Conservation (phyloP, 441 rosid genomes). For the Francoa sonchifolia region DNA sequence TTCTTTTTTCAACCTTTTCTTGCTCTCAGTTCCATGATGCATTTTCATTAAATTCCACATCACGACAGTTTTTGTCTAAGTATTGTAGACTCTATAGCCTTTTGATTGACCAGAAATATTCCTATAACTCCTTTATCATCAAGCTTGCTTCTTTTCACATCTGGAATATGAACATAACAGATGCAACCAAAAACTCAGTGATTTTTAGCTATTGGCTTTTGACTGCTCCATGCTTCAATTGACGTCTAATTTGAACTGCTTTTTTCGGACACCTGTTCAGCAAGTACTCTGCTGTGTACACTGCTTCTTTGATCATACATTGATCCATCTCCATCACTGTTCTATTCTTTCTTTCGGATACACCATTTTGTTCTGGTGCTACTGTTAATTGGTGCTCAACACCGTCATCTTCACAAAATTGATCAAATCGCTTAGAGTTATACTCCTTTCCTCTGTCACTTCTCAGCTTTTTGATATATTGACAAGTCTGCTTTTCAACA, state of each 20-base stretch:
- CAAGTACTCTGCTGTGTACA: not conserved
- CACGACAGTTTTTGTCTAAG: not conserved
- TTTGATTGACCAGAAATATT: not conserved
- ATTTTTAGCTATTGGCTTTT: not conserved
- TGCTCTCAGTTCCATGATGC: not conserved
- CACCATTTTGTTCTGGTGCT: constrained; percentile 6
- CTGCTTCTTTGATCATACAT: not conserved
- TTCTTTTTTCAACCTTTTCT: too few relatives aligned
- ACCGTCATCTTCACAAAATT: constrained; percentile 1
- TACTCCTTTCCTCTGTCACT: not conserved
- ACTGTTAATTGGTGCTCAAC: not conserved
- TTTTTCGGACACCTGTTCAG: not conserved
- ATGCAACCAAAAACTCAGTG: not conserved
- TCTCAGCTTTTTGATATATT: not conserved
- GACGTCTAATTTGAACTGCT: not conserved
- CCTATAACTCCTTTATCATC: not conserved
- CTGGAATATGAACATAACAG: not conserved
- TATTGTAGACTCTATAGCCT: not conserved
- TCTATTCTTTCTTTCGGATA: constrained; percentile 4
- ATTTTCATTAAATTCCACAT: not conserved
- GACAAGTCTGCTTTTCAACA: not conserved
- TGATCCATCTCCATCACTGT: not conserved
- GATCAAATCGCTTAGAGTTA: not conserved
- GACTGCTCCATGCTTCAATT: not conserved
- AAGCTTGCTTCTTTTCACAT: not conserved